These are phyloP conservation scores for Arxiozyma heterogenica DNA, from an alignment of 1,139 yeast genomes.

Conservation along the genomic window DNA sequence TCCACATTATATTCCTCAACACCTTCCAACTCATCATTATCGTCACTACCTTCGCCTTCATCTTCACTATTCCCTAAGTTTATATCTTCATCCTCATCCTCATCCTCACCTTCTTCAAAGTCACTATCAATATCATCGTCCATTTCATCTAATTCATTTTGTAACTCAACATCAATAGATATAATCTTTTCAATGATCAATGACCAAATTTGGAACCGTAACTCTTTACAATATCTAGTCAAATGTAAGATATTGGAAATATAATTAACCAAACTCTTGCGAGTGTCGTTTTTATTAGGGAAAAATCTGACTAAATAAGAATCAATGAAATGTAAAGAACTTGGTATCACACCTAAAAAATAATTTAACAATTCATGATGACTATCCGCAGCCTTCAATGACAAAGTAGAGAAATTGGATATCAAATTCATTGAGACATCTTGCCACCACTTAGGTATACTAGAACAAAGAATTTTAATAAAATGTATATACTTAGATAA, in stretches of 20 bases:
- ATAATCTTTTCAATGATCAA: constrained; percentile 70
- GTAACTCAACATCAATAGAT: constrained; percentile 87
- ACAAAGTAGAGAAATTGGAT: constrained; percentile 40
- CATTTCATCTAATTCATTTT: constrained; percentile 74
- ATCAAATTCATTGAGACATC: constrained; percentile 67
- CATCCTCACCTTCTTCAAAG: constrained; percentile 68
- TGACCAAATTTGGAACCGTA: constrained; percentile 70
- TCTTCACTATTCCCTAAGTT: constrained; percentile 38
- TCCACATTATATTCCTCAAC: constrained; percentile 39
- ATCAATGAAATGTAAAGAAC: constrained; percentile 61
- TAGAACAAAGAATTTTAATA: constrained; percentile 67
- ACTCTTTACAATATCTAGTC: constrained; percentile 62
- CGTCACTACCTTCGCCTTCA: constrained; percentile 22
- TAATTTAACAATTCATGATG: constrained; percentile 64
- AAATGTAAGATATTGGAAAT: constrained; percentile 53
- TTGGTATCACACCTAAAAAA: constrained; percentile 68
- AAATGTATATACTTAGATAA: constrained; percentile 56
- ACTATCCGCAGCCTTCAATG: constrained; percentile 31
- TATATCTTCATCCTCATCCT: constrained; percentile 58
- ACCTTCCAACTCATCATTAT: constrained; percentile 33
- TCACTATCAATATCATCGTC: constrained; percentile 69
- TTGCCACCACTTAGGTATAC: constrained; percentile 81
- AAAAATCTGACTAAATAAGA: constrained; percentile 48
- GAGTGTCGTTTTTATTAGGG: constrained; percentile 70
- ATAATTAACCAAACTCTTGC: constrained; percentile 50